phyloP scores from a whole-genome alignment of 768 basidiomycete genomes.

The Chalciporus chontae region DNA sequence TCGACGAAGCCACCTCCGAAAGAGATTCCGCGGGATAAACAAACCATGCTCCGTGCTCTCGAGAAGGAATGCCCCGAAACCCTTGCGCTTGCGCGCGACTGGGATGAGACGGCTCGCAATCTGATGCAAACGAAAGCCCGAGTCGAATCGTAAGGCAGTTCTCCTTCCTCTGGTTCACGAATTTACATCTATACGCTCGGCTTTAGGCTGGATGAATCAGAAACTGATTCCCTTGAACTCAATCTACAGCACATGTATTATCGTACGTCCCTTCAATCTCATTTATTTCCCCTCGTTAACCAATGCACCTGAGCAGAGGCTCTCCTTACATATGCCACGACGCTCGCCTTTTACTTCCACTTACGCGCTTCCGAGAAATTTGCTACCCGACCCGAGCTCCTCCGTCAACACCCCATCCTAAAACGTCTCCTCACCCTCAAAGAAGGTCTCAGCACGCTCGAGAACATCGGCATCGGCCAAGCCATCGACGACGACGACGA shows the following conservation, averaged over 20 bases:
- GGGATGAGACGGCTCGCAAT: constrained; percentile 64
- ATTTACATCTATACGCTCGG: not conserved
- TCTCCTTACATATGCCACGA: constrained; percentile 83
- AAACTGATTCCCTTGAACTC: constrained; percentile 51
- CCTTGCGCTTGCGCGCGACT: constrained; percentile 77
- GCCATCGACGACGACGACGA: constrained; percentile 46
- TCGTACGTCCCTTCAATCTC: constrained; percentile 52
- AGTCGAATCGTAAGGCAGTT: constrained; percentile 46
- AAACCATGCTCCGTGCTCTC: constrained; percentile 57
- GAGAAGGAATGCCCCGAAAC: constrained; percentile 77
- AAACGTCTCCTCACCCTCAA: constrained; percentile 78
- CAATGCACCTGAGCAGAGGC: constrained; percentile 55
- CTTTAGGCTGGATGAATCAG: constrained; percentile 45
- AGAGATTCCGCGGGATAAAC: constrained; percentile 52
- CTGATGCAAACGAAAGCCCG: constrained; percentile 52
- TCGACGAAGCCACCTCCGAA: not conserved
- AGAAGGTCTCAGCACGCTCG: constrained; percentile 74
- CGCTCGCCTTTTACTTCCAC: constrained; percentile 89
- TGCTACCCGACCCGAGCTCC: constrained; percentile 53
- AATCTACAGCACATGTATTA: constrained; percentile 85
- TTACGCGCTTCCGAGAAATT: constrained; percentile 71
- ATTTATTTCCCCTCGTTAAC: not conserved
- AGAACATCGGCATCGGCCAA: constrained; percentile 75
- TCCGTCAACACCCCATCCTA: constrained; percentile 70
- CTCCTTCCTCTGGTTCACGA: not conserved